Evolutionary conservation across 2,329 filamentous ascomycete species (phyloP).

Genomic region (Cryphonectria carpinicola): DNA sequence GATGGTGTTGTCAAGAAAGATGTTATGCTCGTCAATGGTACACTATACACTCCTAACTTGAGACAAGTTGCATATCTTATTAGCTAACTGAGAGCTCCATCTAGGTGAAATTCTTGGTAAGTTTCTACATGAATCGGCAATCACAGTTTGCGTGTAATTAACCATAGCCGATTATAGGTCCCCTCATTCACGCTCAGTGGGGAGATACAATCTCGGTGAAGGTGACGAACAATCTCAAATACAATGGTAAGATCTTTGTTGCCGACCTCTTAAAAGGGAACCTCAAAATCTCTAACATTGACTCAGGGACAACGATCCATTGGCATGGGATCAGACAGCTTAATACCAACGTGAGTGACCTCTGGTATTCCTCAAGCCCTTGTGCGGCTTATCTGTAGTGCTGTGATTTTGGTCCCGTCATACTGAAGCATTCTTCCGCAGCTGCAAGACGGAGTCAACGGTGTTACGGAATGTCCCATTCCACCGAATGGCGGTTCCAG

Average conservation of each 20-base stretch:
- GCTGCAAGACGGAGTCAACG: conserved; percentile 51
- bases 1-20: conserved; percentile 37
- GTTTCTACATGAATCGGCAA: neutral
- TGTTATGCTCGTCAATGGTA: conserved; percentile 54
- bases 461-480: conserved; percentile 47
- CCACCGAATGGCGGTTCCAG: conserved; percentile 38
- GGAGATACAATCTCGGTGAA: conserved; percentile 60
- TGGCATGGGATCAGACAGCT: conserved; percentile 55
- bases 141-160: neutral
- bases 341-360: conserved; percentile 37
- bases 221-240: conserved; percentile 66
- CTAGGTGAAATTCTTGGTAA: conserved; percentile 26
- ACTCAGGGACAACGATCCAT: conserved; percentile 47
- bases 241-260: conserved; percentile 37
- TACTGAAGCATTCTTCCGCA: conserved; percentile 23
- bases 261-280: neutral
- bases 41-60: neutral
- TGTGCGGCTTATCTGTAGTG: neutral
- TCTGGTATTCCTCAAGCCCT: neutral
- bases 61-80: conserved; percentile 21
- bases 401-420: neutral
- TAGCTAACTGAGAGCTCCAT: neutral
- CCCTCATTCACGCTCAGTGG: conserved; percentile 57
- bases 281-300: neutral
- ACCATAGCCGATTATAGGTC: conserved; percentile 42